Evolutionary conservation across 169 alveolate genomes (phyloP), one percentile per base, ranked within the genome.

Genomic region (Eimeria maxima): DNA sequence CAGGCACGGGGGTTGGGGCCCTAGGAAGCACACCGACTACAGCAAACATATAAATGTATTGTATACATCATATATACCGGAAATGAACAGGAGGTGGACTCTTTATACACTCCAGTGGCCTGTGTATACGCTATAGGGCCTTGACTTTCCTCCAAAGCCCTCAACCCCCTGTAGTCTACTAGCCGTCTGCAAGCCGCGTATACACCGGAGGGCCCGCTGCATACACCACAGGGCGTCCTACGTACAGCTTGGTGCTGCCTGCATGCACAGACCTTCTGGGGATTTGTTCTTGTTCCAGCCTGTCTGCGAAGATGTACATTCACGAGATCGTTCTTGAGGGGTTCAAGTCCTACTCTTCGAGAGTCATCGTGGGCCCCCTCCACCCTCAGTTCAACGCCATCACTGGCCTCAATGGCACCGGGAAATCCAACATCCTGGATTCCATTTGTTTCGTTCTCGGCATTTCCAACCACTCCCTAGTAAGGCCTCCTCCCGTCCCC

Each of bases 331-430:
- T 98, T 44, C 95, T 99, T 18, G 99, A 99, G 63, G 99, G 99
- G 47, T 99, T 99, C 96, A 99, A 99, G 97, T 98, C 99, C 80
- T 99, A 99, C 96, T 53, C 83, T 13, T 33, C 57, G 22, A 78
- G 95, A 50, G 90, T 73, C n/a, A 45, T 44, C 65, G 90, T 95
- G 60, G 95, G 97, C 74, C 93, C 93, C 67, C 74, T 93, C 47
- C 92, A 84, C 57, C 93, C 96, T 38, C 96, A 93, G 67, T 99
- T 99, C 98, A 99, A 99, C 97, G 99, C 99, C 22, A 99, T 99
- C 81, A 99, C 99, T 42, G 99, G 99, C 14, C 98, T 99, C 67
- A 99, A 99, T 96, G 99, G 99, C 1, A 98, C 99, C 87, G 99
- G 99, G 18, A 99, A 99, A 97, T 99, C 99, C 6, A 99, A 99